A percentile compares a stretch with the other conserved stretches of the same genome.
Evolutionary conservation across 1,284 basidiomycete genomes (phyloP).

Genomic region (Pseudomicrostroma phylloplanum): DNA sequence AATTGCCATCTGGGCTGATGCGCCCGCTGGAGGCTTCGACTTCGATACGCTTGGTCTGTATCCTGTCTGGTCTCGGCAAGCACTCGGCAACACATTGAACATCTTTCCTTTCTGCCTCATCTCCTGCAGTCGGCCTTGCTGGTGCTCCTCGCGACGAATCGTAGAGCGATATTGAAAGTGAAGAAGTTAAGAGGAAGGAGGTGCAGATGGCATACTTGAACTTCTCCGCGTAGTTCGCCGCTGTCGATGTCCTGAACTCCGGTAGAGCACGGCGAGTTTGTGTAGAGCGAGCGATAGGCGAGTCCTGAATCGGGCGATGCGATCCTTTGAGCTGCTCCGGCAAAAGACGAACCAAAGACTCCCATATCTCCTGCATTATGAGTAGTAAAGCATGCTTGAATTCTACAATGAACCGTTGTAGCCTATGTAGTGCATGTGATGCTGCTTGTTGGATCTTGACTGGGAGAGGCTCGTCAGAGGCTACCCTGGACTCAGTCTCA

Average conservation of each 20-base stretch:
- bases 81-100: too few species aligned
- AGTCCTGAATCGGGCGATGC: not conserved
- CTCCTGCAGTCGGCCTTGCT: not conserved
- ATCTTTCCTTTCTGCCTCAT: not conserved
- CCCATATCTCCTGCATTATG: not conserved
- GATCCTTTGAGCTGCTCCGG: not conserved
- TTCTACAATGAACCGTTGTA: not conserved
- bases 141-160: slow-evolving; percentile 13
- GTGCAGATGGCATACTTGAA: slow-evolving; percentile 46
- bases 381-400: not conserved
- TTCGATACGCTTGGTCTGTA: not conserved
- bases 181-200: slow-evolving; percentile 42
- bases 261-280: not conserved
- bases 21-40: not conserved
- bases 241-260: too few species aligned
- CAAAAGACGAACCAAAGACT: not conserved
- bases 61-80: too few species aligned
- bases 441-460: too few species aligned
- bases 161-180: slow-evolving; percentile 46
- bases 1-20: not conserved
- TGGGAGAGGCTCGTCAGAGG: too few species aligned
- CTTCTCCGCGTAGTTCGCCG: slow-evolving; percentile 28
- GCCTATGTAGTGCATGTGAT: not conserved
- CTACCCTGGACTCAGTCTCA: too few species aligned
- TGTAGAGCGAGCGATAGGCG: not conserved